A percentile compares a stretch with the other conserved stretches of the same genome.
phyloP scores from a whole-genome alignment of 2,329 filamentous ascomycete species.

The Botrytis squamosa region DNA sequence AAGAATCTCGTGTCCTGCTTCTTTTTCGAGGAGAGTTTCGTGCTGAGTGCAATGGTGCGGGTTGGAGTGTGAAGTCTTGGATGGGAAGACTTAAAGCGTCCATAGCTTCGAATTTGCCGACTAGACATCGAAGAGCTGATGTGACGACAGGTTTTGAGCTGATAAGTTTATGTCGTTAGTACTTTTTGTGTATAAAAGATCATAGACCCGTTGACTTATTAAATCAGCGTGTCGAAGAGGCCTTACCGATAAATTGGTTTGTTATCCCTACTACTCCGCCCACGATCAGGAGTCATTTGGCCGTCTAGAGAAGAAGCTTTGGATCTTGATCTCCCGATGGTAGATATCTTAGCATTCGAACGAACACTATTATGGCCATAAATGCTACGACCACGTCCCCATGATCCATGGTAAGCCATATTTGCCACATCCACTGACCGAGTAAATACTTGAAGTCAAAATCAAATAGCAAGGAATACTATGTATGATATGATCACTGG shows the following conservation, averaged over 20 bases:
- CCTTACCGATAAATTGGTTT: constrained; percentile 2
- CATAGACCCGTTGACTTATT: neutral
- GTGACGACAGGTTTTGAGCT: constrained; percentile 17
- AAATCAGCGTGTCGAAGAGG: neutral
- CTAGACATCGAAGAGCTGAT: constrained; percentile 29
- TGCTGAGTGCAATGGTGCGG: constrained; percentile 27
- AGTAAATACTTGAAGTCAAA: constrained; percentile 11
- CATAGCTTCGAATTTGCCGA: constrained; percentile 37
- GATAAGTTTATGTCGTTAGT: neutral
- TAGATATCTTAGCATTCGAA: neutral
- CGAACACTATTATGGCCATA: neutral
- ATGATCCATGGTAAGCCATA: constrained; percentile 20
- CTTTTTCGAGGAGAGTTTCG: constrained; percentile 17
- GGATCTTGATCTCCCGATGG: constrained; percentile 4
- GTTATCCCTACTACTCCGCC: neutral
- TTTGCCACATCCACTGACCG: neutral
- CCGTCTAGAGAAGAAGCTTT: constrained; percentile 3
- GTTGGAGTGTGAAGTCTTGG: constrained; percentile 25
- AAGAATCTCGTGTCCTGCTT: constrained; percentile 7
- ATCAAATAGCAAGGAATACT: constrained; percentile 13
- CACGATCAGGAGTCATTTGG: neutral
- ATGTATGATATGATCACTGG: constrained; percentile 1
- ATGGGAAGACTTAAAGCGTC: constrained; percentile 32
- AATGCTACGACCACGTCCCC: constrained; percentile 8
- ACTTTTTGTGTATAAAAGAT: neutral